Conservation (phyloP, 2,329 filamentous ascomycete species). For the Byssothecium circinans region DNA sequence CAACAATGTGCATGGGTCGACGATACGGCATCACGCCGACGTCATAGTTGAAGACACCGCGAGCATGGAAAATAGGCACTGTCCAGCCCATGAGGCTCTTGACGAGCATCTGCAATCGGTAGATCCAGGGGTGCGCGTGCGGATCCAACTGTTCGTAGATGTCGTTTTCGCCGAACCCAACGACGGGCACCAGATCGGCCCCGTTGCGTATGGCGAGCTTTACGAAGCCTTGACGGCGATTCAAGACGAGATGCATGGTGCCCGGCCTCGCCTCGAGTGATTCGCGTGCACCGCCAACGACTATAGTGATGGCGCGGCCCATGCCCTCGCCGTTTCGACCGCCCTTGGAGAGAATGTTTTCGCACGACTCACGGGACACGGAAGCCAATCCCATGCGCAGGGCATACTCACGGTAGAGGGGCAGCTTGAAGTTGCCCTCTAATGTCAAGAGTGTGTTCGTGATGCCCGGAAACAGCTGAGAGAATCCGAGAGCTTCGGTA, state of each 20-base stretch:
- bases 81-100: slow-evolving; percentile 92
- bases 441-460: slow-evolving; percentile 91
- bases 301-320: slow-evolving; percentile 95
- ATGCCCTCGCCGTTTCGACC: slow-evolving; percentile 78
- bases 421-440: slow-evolving; percentile 94
- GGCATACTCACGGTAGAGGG: slow-evolving; percentile 93
- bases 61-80: slow-evolving; percentile 83
- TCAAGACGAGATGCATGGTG: slow-evolving; percentile 74
- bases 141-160: slow-evolving; percentile 88
- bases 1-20: slow-evolving; percentile 82
- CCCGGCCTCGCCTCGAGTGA: slow-evolving; percentile 85
- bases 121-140: slow-evolving; percentile 74
- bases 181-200: slow-evolving; percentile 89
- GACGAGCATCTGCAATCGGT: slow-evolving; percentile 78
- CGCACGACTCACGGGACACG: slow-evolving; percentile 88
- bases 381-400: slow-evolving; percentile 83
- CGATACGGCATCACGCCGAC: slow-evolving; percentile 95
- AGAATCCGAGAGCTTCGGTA: slow-evolving; percentile 86
- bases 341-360: slow-evolving; percentile 81
- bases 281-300: slow-evolving; percentile 89
- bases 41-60: slow-evolving; percentile 97
- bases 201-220: slow-evolving; percentile 89
- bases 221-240: slow-evolving; percentile 85
- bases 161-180: slow-evolving; percentile 94
- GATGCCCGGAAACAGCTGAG: slow-evolving; percentile 87